A percentile compares a stretch with the other conserved stretches of the same genome.
These are phyloP conservation scores for Mycena crocata DNA, from an alignment of 768 basidiomycete genomes.

Conservation along the genomic window DNA sequence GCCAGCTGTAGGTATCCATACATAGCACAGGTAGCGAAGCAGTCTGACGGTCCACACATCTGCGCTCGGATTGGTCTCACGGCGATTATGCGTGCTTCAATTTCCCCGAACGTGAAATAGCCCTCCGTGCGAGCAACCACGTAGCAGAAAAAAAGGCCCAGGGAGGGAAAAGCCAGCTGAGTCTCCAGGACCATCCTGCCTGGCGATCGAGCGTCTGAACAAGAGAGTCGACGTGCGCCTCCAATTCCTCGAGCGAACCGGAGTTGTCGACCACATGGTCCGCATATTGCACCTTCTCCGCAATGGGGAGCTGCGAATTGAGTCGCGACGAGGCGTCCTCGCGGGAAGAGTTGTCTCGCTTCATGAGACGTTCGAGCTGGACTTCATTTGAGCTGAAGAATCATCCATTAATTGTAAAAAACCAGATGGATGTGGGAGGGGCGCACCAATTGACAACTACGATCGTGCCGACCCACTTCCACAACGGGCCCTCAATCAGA, in stretches of 20 bases:
- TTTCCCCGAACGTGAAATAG: slow-evolving; percentile 7
- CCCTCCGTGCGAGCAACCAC: slow-evolving; percentile 43
- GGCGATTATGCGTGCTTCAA: slow-evolving; percentile 23
- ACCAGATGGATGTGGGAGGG: not conserved
- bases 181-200: slow-evolving; percentile 67
- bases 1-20: too few species aligned
- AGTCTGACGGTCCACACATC: too few species aligned
- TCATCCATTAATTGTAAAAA: not conserved
- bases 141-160: slow-evolving; percentile 59
- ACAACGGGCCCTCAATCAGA: slow-evolving; percentile 89
- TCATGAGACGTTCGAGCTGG: slow-evolving; percentile 86
- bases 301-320: slow-evolving; percentile 82
- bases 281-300: slow-evolving; percentile 85
- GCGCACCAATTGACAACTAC: slow-evolving; percentile 91
- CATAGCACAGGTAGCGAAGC: too few species aligned
- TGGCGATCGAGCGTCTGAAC: slow-evolving; percentile 55
- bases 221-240: slow-evolving; percentile 62
- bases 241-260: slow-evolving; percentile 75
- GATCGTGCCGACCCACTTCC: slow-evolving; percentile 85
- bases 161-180: slow-evolving; percentile 74
- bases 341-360: slow-evolving; percentile 73
- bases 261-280: slow-evolving; percentile 92
- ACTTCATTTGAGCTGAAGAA: slow-evolving; percentile 76
- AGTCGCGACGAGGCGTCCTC: slow-evolving; percentile 82
- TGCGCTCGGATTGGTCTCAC: too few species aligned